Percentiles rank a stretch among this genome's conserved stretches.
Conservation (phyloP, 768 basidiomycete species). For the Amanita molliuscula region DNA sequence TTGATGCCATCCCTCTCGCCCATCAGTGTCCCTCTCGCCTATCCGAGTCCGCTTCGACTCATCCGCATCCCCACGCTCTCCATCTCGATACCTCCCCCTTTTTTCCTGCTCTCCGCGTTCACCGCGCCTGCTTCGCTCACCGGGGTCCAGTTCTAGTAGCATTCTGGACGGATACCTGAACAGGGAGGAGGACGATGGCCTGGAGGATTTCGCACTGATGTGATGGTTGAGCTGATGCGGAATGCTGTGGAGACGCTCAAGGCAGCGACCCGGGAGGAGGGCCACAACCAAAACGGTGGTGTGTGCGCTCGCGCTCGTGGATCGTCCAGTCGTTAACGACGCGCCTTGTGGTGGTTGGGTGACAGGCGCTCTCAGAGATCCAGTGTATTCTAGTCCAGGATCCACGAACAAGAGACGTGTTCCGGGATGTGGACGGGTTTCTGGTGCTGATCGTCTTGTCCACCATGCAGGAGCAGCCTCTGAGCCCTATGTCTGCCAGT, state of each 20-base stretch:
- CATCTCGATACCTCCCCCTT: neutral
- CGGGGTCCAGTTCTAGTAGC: neutral
- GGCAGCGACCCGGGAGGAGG: conserved; percentile 20
- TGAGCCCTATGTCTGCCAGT: conserved; percentile 10
- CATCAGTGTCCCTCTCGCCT: conserved; percentile 49
- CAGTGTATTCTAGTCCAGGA: conserved; percentile 60
- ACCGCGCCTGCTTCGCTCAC: conserved; percentile 11
- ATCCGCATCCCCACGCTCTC: neutral
- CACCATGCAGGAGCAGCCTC: conserved; percentile 29
- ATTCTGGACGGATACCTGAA: conserved; percentile 8
- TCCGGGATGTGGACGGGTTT: conserved; percentile 78
- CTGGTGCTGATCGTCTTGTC: conserved; percentile 64
- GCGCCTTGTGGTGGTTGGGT: neutral
- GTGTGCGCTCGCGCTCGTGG: conserved; percentile 15
- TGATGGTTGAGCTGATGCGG: conserved; percentile 60
- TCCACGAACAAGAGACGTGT: conserved; percentile 56
- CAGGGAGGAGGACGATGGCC: conserved; percentile 29
- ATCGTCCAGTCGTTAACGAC: neutral
- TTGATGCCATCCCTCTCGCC: conserved; percentile 30
- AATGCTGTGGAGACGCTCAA: conserved; percentile 64
- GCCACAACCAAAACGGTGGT: conserved; percentile 28
- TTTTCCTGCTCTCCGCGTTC: conserved; percentile 1
- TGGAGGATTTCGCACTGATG: conserved; percentile 66
- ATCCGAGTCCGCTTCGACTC: conserved; percentile 44
- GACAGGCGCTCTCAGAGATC: conserved; percentile 56